A percentile compares a stretch with the other conserved stretches of the same genome.
Conservation (phyloP, 495 filamentous ascomycete species). For the Trichocladium antarcticum region DNA sequence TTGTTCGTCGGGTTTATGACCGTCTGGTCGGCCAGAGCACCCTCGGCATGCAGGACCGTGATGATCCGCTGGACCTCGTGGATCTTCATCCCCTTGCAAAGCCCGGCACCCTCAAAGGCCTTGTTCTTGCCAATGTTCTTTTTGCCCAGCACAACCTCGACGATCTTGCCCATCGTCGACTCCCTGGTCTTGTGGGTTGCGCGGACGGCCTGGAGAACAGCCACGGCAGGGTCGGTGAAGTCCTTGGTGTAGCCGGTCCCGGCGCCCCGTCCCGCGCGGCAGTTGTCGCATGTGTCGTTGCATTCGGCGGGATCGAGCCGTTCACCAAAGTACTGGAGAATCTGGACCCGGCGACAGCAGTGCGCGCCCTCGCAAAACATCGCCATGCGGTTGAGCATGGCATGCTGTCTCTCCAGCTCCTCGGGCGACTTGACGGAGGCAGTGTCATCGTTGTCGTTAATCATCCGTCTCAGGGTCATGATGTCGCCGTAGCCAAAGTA, state of each 20-base stretch:
- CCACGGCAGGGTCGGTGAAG: slow-evolving; percentile 60
- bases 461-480: slow-evolving; percentile 55
- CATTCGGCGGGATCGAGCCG: slow-evolving; percentile 61
- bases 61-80: slow-evolving; percentile 41
- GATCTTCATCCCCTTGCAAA: slow-evolving; percentile 36
- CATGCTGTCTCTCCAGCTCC: slow-evolving; percentile 60
- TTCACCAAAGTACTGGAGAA: slow-evolving; percentile 89
- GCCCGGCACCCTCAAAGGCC: slow-evolving; percentile 24
- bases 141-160: slow-evolving; percentile 35
- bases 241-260: slow-evolving; percentile 55
- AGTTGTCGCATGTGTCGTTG: slow-evolving; percentile 72
- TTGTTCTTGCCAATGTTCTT: slow-evolving; percentile 31
- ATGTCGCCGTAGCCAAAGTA: slow-evolving; percentile 73
- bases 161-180: slow-evolving; percentile 44
- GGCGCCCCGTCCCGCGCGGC: slow-evolving; percentile 46
- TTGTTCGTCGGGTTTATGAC: slow-evolving; percentile 23
- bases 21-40: slow-evolving; percentile 41
- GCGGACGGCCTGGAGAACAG: slow-evolving; percentile 55
- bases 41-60: slow-evolving; percentile 31
- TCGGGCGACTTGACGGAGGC: slow-evolving; percentile 26
- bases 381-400: slow-evolving; percentile 75
- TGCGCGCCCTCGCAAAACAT: slow-evolving; percentile 78
- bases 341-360: slow-evolving; percentile 77
- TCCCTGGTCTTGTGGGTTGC: slow-evolving; percentile 25
- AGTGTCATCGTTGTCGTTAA: slow-evolving; percentile 52